Evolutionary conservation across 2,329 filamentous ascomycete species (phyloP), one percentile per base, ranked within the genome.

Genomic region (Arthrobotrys musiformis): DNA sequence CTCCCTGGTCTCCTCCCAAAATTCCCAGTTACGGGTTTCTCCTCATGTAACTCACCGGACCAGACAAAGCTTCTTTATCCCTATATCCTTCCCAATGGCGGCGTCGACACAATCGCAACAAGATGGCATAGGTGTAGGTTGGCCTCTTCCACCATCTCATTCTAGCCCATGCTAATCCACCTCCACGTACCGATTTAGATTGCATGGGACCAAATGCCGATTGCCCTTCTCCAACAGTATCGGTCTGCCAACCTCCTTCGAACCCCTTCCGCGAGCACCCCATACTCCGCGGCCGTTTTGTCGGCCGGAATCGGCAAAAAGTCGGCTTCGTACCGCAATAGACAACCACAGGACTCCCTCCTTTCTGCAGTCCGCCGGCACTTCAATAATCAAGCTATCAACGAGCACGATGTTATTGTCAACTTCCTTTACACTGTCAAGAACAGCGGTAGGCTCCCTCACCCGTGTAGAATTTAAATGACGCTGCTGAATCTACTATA

Each of bases 321-420:
- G 67, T 79, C 78, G 7, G 79, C 79, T 8, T 85, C 66, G 84
- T 85, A 70, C 84, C 85, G 40, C 82, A 85, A 85, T 83, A 79
- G 85, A 85, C 81, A 85, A 84, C 64, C 78, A 17, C 70, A 79
- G 19, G 80, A 81, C 15, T 72, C 78, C 79, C 85, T 96, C 67
- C 91, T 91, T 7, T 86, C 89, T 79, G 87, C 89, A 1, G 91
- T 94, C 58, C 87, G 92, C 79, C 94, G 93, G 83, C 92, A 95
- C 84, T 95, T 95, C 85, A 95, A 95, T 82, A 89, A 89, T 35
- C 86, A 92, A 79, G 91, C 91, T 15, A 89, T 94, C 44, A 90
- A 90, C 79, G 93, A 96, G 85, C 93, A 90, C 82, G 92, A 95
- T 81, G 90, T 93, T 79, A 91, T 95, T 70, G 91, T 94, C 70